Conservation (phyloP, 2,329 filamentous ascomycete genomes). For the Botryosphaeria dothidea region DNA sequence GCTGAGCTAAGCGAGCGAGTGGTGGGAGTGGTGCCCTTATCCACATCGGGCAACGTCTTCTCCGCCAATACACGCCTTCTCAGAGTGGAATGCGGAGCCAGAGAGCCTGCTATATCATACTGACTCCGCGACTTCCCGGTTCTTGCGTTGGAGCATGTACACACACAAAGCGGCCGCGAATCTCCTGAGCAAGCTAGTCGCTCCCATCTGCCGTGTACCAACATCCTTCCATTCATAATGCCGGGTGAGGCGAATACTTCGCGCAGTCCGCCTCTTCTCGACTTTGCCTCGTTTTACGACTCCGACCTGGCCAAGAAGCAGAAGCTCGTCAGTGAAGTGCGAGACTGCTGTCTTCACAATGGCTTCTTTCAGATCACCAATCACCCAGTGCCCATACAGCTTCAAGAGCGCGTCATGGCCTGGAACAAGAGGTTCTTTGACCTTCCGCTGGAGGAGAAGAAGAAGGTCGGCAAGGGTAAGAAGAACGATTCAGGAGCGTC, state of each 20-base stretch:
- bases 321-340: constrained; percentile 31
- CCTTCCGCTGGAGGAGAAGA: constrained; percentile 44
- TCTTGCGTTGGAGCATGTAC: neutral
- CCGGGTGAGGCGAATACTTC: constrained; percentile 2
- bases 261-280: constrained; percentile 17
- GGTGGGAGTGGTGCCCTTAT: neutral
- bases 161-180: neutral
- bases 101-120: neutral
- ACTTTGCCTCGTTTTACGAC: constrained; percentile 28
- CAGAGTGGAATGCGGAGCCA: neutral
- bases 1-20: neutral
- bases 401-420: constrained; percentile 41
- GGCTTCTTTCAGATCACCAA: constrained; percentile 51
- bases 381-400: constrained; percentile 39
- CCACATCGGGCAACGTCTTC: neutral
- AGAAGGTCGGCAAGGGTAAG: constrained; percentile 39
- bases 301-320: constrained; percentile 27
- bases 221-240: neutral
- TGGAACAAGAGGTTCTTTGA: constrained; percentile 45
- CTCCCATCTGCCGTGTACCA: neutral
- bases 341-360: constrained; percentile 35
- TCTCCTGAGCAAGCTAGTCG: neutral
- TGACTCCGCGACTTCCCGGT: neutral
- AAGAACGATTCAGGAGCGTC: neutral
- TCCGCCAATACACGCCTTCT: neutral